Percentiles rank a stretch among this genome's conserved stretches.
Conservation (phyloP, 768 basidiomycete genomes). For the Tricholoma sp. region DNA sequence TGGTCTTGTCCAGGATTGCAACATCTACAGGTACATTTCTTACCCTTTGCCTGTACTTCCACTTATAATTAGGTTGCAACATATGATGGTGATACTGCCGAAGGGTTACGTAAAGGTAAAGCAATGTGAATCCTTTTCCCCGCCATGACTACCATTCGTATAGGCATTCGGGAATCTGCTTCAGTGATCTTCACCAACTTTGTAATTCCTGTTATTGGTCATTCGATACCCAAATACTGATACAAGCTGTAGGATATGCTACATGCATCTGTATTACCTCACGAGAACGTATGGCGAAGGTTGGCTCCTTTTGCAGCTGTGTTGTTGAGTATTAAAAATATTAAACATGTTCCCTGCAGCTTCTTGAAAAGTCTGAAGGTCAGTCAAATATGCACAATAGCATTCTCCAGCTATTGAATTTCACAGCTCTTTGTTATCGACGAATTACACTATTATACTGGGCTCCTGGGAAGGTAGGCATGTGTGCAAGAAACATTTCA, state of each 20-base stretch:
- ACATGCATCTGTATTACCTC: slow-evolving; percentile 78
- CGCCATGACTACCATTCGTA: background rate
- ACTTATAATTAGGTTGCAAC: slow-evolving; percentile 49
- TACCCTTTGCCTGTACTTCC: background rate
- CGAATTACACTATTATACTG: slow-evolving; percentile 84
- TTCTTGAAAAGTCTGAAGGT: slow-evolving; percentile 72
- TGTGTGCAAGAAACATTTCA: background rate
- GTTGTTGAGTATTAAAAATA: background rate
- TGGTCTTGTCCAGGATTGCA: slow-evolving; percentile 56
- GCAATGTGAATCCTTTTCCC: background rate
- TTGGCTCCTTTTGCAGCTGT: slow-evolving; percentile 18
- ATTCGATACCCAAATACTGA: slow-evolving; percentile 2
- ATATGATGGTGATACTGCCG: slow-evolving; percentile 86
- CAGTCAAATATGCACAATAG: background rate
- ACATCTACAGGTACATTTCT: slow-evolving; percentile 42
- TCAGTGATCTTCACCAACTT: slow-evolving; percentile 90
- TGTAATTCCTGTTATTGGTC: slow-evolving; percentile 32
- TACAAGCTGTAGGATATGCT: slow-evolving; percentile 61
- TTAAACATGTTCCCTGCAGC: slow-evolving; percentile 27
- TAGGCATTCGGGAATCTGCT: slow-evolving; percentile 66
- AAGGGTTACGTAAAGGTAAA: slow-evolving; percentile 57
- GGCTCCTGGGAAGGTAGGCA: slow-evolving; percentile 69
- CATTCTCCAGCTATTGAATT: background rate
- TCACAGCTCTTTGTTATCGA: slow-evolving; percentile 68
- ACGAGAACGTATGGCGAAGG: slow-evolving; percentile 82